Evolutionary conservation across 2,329 filamentous ascomycete genomes (phyloP).

Genomic region (Apiospora arundinis): DNA sequence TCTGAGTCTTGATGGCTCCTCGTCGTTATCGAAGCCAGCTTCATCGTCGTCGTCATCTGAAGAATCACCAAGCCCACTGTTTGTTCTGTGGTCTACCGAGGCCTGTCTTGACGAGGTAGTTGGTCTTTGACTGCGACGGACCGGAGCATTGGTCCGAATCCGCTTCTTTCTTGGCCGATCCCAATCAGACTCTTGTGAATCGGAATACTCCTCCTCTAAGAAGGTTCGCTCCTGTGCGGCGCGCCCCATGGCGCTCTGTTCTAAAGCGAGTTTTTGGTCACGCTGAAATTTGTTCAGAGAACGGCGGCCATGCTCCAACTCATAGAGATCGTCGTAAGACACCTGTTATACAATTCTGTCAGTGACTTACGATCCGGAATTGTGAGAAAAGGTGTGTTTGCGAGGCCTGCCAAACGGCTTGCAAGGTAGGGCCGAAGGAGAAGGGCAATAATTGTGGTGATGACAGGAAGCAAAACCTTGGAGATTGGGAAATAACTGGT

Average conservation of each 20-base stretch:
- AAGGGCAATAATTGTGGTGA: not conserved
- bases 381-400: not conserved
- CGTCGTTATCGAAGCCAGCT: slow-evolving; percentile 8
- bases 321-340: slow-evolving; percentile 37
- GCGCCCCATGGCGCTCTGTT: slow-evolving; percentile 12
- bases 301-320: slow-evolving; percentile 32
- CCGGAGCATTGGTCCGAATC: not conserved
- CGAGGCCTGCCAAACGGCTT: not conserved
- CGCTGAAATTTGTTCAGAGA: slow-evolving; percentile 33
- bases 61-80: not conserved
- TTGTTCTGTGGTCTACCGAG: slow-evolving; percentile 15
- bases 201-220: not conserved
- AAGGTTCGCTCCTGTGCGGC: not conserved
- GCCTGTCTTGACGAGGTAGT: slow-evolving; percentile 23
- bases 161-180: slow-evolving; percentile 11
- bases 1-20: not conserved
- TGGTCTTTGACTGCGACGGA: slow-evolving; percentile 24
- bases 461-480: not conserved
- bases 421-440: not conserved
- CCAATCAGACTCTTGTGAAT: not conserved
- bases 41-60: slow-evolving; percentile 9
- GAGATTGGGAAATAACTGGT: not conserved
- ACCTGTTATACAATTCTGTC: slow-evolving; percentile 31
- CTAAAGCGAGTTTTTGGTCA: slow-evolving; percentile 25
- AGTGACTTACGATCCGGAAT: not conserved